phyloP scores from a whole-genome alignment of 192 early-diverging fungal species.

The Chytriomyces hyalinus region DNA sequence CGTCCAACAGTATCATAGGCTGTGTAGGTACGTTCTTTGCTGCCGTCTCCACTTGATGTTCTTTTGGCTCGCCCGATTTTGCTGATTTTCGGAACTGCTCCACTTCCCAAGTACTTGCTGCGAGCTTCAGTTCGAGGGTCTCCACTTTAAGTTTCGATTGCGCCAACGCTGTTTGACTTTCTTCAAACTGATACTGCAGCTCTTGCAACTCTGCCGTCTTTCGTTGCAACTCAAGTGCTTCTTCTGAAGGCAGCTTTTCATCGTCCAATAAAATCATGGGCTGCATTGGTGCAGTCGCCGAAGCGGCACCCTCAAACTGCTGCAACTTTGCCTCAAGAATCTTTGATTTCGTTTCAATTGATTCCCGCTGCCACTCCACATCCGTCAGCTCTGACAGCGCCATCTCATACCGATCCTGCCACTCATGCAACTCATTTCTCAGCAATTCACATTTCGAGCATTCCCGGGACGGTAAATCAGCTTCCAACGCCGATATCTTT shows the following conservation, averaged over 20 bases:
- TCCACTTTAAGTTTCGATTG: too few species aligned
- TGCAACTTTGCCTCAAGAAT: not conserved
- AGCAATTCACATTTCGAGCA: constrained; percentile 4
- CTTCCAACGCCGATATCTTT: not conserved
- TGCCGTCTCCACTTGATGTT: too few species aligned
- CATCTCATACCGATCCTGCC: constrained; percentile 17
- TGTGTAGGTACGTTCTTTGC: not conserved
- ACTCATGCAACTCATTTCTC: constrained; percentile 17
- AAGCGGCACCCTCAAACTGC: not conserved
- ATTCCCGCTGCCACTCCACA: constrained; percentile 17
- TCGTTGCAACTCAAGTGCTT: not conserved
- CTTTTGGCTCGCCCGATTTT: too few species aligned
- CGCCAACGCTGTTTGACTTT: too few species aligned
- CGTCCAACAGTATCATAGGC: not conserved
- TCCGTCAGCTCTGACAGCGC: constrained; percentile 4
- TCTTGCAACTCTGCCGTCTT: not conserved
- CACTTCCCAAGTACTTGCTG: too few species aligned
- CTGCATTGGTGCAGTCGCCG: not conserved
- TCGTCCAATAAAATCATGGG: not conserved
- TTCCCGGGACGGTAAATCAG: not conserved
- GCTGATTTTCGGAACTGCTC: too few species aligned
- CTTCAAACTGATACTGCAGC: too few species aligned
- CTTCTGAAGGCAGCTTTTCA: not conserved
- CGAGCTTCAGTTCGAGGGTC: too few species aligned
- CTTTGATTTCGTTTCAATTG: constrained; percentile 21